Evolutionary conservation across 192 early-diverging fungal species (phyloP), one percentile per base, ranked within the genome.

Genomic region (Chytriomyces sp.): DNA sequence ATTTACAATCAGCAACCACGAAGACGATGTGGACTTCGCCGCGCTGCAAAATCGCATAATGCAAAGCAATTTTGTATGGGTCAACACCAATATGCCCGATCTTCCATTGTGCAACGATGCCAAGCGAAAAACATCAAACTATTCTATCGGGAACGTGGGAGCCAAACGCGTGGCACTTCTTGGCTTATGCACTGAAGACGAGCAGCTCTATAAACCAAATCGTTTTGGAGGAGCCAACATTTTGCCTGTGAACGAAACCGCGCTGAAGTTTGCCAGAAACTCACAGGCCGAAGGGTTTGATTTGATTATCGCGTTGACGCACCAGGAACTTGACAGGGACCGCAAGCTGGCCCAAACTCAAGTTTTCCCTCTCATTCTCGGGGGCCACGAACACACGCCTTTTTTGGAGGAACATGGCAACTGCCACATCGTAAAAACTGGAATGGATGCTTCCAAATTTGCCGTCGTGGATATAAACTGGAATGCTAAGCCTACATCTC

Each of bases 301-400:
- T 33, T 8, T 68, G 4, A 33, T 68, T n/a, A 54, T 68, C 34
- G 52, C 65, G 0, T 22, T 68, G 39, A 68, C 65, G 17, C 65
- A 68, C 36, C 65, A 68, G 34, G 65, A 68, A 19, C 52, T 68
- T 17, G 22, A 5, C 3, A 17, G 7, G 6, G 65, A 68, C 65
- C 41, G 65, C 3, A 28, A 68, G 17, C 65, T 68, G 31, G 65
- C 65, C 6, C 12, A 22, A 25, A 68, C 53, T 3, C 31, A 33
- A n/a, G 19, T 68, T 3, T 68, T 68, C 31, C 65, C 65, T 33
- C 5, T 68, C 52, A 54, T 68, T 54, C 32, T 68, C 17, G 65
- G 65, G 22, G 65, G 65, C 5, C 65, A 68, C 65, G 65, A 68
- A 55, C 65, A 68, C 52, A 52, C 52, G 33, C 49, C 65, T 3